Conservation (phyloP, 139 green algal species). For the Ulvella scutata region DNA sequence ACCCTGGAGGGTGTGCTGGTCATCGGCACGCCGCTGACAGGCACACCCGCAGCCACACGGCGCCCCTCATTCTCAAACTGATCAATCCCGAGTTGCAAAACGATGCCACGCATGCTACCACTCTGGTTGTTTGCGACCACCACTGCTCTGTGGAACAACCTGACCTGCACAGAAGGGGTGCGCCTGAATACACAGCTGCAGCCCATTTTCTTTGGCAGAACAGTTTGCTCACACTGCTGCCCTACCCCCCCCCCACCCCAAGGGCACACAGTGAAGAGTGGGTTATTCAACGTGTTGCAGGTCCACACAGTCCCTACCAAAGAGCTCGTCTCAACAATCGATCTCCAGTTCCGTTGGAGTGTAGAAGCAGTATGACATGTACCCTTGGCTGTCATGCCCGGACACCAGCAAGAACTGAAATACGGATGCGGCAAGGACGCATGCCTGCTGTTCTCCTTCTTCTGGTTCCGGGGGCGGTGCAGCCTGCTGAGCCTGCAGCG, state of each 20-base stretch:
- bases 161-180: too few relatives aligned
- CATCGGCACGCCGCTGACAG: background rate
- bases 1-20: slow-evolving; percentile 24
- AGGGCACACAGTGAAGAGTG: too few relatives aligned
- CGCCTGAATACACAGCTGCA: too few relatives aligned
- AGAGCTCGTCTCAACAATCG: background rate
- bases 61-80: slow-evolving; percentile 96
- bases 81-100: slow-evolving; percentile 92
- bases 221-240: too few relatives aligned
- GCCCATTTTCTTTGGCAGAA: too few relatives aligned
- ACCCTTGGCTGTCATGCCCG: too few relatives aligned
- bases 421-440: too few relatives aligned
- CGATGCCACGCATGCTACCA: slow-evolving; percentile 45
- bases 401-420: too few relatives aligned
- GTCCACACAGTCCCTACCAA: background rate
- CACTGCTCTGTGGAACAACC: slow-evolving; percentile 80
- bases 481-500: too few relatives aligned
- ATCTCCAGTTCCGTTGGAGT: too few relatives aligned
- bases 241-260: background rate
- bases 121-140: slow-evolving; percentile 57
- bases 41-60: slow-evolving; percentile 36
- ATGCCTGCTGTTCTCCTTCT: slow-evolving; percentile 2
- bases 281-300: too few relatives aligned
- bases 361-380: too few relatives aligned
- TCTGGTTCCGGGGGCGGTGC: slow-evolving; percentile 6